Evolutionary conservation across 768 basidiomycete species (phyloP).

Genomic region (Hemileccinum rubropunctum): DNA sequence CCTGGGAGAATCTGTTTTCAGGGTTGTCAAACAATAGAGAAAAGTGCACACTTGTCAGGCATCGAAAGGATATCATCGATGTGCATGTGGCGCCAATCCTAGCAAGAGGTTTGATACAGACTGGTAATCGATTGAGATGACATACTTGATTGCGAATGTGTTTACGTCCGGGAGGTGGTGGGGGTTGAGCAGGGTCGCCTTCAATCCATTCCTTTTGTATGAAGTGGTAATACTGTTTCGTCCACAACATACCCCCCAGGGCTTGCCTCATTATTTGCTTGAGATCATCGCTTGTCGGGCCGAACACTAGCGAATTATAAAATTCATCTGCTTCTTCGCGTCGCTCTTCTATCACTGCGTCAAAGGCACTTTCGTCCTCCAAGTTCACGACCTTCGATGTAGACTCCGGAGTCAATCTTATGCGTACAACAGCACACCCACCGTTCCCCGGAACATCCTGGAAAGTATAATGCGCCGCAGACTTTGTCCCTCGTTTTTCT

Average conservation of each 20-base stretch:
- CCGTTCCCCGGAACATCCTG: conserved; percentile 83
- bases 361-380: conserved; percentile 87
- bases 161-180: conserved; percentile 89
- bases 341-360: conserved; percentile 85
- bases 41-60: conserved; percentile 84
- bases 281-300: conserved; percentile 88
- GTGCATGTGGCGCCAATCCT: conserved; percentile 97
- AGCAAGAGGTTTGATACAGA: conserved; percentile 1
- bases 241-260: conserved; percentile 96
- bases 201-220: conserved; percentile 96
- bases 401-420: conserved; percentile 83
- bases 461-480: conserved; percentile 90
- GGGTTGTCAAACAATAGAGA: background rate
- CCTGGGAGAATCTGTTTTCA: conserved; percentile 34
- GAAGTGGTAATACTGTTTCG: conserved; percentile 96
- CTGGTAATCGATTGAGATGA: conserved; percentile 1
- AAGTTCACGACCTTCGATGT: conserved; percentile 76
- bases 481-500: conserved; percentile 84
- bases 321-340: conserved; percentile 96
- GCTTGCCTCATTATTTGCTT: conserved; percentile 97
- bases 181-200: conserved; percentile 93
- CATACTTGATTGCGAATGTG: conserved; percentile 76
- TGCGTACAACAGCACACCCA: conserved; percentile 91
- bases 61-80: conserved; percentile 96
- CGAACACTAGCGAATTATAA: conserved; percentile 75